Evolutionary conservation across 2,329 filamentous ascomycete genomes (phyloP), one percentile per base, ranked within the genome.

Genomic region (Graphiopsis chlorocephala): DNA sequence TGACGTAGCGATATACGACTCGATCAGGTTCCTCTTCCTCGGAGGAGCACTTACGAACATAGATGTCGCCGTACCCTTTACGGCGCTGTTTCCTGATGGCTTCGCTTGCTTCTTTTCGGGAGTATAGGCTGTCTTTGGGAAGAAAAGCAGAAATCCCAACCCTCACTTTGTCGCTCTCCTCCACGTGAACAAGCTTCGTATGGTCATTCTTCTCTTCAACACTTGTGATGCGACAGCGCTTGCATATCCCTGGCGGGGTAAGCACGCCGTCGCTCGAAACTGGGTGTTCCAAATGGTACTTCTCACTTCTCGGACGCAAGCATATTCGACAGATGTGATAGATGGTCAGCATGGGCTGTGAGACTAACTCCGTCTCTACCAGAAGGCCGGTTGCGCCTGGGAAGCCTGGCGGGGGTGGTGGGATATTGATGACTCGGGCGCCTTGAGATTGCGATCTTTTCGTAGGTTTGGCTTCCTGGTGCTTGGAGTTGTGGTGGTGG

Each of bases 271-370:
- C 70, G 35, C 68, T 61, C 1, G 72, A 69, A 14, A 77, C 73
- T 2, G 74, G 75, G 61, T 76, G 71, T 47, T 72, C 71, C 61
- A 69, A 67, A 66, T 77, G 75, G 60, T 75, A 77, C 38, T 70
- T 70, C 38, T 69, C 68, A 61, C 74, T 76, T 50, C 75, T 71
- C 23, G 74, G 72, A 14, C 72, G 70, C 15, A 71, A 60, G 55
- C 75, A 77, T 20, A 74, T 68, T 57, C 72, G 70, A 65, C 74
- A 77, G 59, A 75, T 72, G 67, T 77, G 75, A 61, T 73, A 74
- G 55, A 75, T 65, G 3, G 70, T 72, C 14, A 75, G 26, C 1
- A 31, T 55, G 3, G 26, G 17, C 28, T 47, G 52, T 2, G 26
- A n/a, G 14, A 28, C 28, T 20, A 31, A 14, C 11, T 61, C 12